Percentiles rank a stretch among this genome's conserved stretches.
Evolutionary conservation across 306 rosid genomes (phyloP).

Genomic region (Cicer arietinum): DNA sequence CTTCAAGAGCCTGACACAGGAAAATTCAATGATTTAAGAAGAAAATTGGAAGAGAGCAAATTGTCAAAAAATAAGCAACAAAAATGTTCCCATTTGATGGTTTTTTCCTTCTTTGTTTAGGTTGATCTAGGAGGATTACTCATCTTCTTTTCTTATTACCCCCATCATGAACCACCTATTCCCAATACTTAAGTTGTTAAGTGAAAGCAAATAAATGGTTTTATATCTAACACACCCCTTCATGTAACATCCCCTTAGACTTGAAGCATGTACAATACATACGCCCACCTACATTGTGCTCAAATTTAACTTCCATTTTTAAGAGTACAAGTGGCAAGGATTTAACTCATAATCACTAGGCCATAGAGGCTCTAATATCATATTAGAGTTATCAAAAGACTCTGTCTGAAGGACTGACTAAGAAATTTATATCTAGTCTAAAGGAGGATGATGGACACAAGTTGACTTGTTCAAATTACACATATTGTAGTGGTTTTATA

Average conservation of each 20-base stretch:
- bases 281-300: background rate
- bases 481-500: too few relatives aligned
- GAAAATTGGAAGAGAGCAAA: slow-evolving; percentile 35
- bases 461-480: too few relatives aligned
- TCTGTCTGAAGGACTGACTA: background rate
- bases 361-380: background rate
- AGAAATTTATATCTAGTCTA: background rate
- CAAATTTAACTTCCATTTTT: background rate
- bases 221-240: slow-evolving; percentile 1
- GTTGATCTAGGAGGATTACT: slow-evolving; percentile 6
- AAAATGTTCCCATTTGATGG: slow-evolving; percentile 18
- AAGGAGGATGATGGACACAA: too few relatives aligned
- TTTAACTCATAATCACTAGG: slow-evolving; percentile 7
- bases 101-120: slow-evolving; percentile 23
- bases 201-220: slow-evolving; percentile 9
- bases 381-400: slow-evolving; percentile 9
- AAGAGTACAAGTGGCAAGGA: slow-evolving; percentile 2
- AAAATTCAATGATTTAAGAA: slow-evolving; percentile 42
- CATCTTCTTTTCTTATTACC: background rate
- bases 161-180: slow-evolving; percentile 1
- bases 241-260: background rate
- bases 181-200: slow-evolving; percentile 9
- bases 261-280: slow-evolving; percentile 2
- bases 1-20: slow-evolving; percentile 79
- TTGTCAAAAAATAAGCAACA: background rate